A percentile compares a stretch with the other conserved stretches of the same genome.
These are phyloP conservation scores for Globisporangium emineosum DNA, from an alignment of 352 stramenopile genomes.

Conservation along the genomic window DNA sequence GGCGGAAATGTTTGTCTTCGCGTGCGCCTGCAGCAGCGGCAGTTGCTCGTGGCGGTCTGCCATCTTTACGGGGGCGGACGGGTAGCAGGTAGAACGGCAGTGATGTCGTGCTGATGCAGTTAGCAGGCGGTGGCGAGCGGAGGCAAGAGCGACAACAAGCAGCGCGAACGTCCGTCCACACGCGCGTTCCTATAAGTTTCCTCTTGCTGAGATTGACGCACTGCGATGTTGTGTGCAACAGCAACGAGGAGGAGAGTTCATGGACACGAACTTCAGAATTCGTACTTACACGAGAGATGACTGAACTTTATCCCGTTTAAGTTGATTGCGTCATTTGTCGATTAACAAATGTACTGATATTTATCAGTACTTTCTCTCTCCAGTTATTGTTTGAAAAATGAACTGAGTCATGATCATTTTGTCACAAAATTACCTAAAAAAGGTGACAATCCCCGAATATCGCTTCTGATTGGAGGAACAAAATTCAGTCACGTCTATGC, in stretches of 20 bases:
- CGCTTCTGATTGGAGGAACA: not conserved
- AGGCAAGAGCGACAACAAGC: not conserved
- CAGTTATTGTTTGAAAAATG: no score
- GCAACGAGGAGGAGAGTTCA: not conserved
- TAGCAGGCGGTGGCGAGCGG: not conserved
- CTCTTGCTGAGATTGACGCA: not conserved
- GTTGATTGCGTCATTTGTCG: not conserved
- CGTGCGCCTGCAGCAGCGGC: conserved; percentile 8
- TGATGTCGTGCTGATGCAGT: not conserved
- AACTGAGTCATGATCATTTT: no score
- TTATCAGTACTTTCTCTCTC: no score
- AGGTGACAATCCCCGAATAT: not conserved
- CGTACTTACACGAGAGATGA: not conserved
- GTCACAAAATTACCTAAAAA: not conserved
- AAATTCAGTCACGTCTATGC: conserved; percentile 8
- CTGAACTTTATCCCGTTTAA: not conserved
- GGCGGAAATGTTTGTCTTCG: not conserved
- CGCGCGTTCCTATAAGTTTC: not conserved
- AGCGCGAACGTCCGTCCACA: not conserved
- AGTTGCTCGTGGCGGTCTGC: not conserved
- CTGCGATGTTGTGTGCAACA: not conserved
- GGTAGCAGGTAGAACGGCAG: no score
- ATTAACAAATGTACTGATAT: no score
- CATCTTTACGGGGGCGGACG: not conserved
- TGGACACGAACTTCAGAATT: not conserved